A percentile compares a stretch with the other conserved stretches of the same genome.
phyloP scores from a whole-genome alignment of 1,139 yeast genomes.

The Martiniozyma asiatica region DNA sequence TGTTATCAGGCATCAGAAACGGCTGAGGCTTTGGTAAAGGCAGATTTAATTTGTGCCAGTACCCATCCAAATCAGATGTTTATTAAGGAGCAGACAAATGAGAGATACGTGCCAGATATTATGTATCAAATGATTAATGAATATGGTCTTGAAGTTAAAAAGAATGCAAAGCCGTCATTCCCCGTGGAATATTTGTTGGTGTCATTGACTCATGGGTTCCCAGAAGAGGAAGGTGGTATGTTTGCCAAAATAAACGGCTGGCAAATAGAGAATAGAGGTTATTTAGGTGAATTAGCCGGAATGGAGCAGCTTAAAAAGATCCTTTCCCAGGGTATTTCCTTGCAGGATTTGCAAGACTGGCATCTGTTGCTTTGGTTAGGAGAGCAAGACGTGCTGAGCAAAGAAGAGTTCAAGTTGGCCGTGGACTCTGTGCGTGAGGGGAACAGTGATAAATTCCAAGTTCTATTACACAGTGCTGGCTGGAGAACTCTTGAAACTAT shows the following conservation, averaged over 20 bases:
- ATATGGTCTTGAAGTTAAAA: conserved; percentile 76
- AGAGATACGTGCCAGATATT: conserved; percentile 88
- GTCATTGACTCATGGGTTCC: conserved; percentile 88
- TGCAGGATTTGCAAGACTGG: no score
- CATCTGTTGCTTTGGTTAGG: no score
- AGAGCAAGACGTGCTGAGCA: no score
- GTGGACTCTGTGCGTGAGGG: no score
- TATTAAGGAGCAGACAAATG: conserved; percentile 57
- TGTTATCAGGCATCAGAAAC: conserved; percentile 82
- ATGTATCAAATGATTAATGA: conserved; percentile 79
- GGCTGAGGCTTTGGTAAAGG: conserved; percentile 81
- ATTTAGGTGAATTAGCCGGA: conserved; percentile 65
- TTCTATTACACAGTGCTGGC: no score
- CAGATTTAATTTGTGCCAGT: conserved; percentile 77
- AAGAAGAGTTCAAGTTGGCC: no score
- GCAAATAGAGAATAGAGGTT: conserved; percentile 70
- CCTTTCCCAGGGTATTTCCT: no score
- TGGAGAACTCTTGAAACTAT: no score
- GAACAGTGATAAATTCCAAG: no score
- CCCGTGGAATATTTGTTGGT: conserved; percentile 90
- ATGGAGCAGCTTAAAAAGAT: conserved; percentile 19
- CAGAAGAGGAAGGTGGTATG: conserved; percentile 39
- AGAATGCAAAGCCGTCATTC: conserved; percentile 88
- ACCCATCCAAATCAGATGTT: conserved; percentile 85
- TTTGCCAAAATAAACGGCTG: conserved; percentile 35